These are phyloP conservation scores for Calonectria pseudoreteaudii DNA, from an alignment of 2,329 filamentous ascomycete genomes.

Conservation along the genomic window DNA sequence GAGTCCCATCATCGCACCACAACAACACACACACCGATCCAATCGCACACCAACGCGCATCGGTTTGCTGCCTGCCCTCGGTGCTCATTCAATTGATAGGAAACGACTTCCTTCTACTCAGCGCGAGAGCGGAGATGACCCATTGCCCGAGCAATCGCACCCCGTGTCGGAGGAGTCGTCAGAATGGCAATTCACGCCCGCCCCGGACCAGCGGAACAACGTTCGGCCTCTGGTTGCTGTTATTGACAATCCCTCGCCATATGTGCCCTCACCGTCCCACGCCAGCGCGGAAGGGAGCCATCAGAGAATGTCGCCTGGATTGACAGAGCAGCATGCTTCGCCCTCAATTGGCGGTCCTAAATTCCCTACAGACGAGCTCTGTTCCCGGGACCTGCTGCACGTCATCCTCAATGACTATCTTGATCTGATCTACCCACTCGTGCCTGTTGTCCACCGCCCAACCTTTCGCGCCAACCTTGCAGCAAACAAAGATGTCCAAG, in stretches of 20 bases:
- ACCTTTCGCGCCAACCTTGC: constrained; percentile 40
- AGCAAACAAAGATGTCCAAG: constrained; percentile 34
- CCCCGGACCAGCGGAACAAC: constrained; percentile 10
- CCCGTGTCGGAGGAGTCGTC: neutral
- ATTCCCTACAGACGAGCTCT: constrained; percentile 41
- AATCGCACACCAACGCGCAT: neutral
- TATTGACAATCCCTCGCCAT: constrained; percentile 13
- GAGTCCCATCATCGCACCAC: neutral
- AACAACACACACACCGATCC: neutral
- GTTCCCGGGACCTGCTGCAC: constrained; percentile 37
- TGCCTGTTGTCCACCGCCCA: constrained; percentile 41
- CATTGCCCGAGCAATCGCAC: neutral
- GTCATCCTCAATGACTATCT: constrained; percentile 41
- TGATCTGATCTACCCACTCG: constrained; percentile 41
- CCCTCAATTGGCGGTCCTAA: neutral
- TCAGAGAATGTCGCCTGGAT: constrained; percentile 1
- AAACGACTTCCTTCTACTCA: constrained; percentile 18
- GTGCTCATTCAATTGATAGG: neutral
- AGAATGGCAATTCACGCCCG: constrained; percentile 16
- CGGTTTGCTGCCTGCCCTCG: neutral
- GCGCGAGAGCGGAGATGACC: constrained; percentile 18
- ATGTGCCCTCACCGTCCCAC: constrained; percentile 5
- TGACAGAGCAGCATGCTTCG: constrained; percentile 9
- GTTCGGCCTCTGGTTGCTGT: neutral
- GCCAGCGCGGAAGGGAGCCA: constrained; percentile 2